Evolutionary conservation across 2,329 filamentous ascomycete species (phyloP).

Genomic region (Fusarium sp.): DNA sequence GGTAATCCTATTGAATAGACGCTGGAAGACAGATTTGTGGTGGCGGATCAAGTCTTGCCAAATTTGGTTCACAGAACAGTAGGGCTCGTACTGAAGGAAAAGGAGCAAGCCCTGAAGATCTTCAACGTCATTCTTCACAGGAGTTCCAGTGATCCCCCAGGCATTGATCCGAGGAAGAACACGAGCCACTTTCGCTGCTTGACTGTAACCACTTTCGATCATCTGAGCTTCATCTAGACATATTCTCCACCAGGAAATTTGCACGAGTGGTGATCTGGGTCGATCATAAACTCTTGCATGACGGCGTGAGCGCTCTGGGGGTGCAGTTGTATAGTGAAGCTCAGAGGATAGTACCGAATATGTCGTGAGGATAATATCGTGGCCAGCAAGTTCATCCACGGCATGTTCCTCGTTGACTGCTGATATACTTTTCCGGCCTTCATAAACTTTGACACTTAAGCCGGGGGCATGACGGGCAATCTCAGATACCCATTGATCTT

Average conservation of each 20-base stretch:
- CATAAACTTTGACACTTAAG: slow-evolving; percentile 68
- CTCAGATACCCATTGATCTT: slow-evolving; percentile 72
- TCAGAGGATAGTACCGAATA: slow-evolving; percentile 82
- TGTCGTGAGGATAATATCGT: slow-evolving; percentile 73
- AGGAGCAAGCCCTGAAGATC: slow-evolving; percentile 85
- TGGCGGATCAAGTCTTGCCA: slow-evolving; percentile 76
- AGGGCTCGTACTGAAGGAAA: slow-evolving; percentile 85
- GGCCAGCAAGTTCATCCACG: slow-evolving; percentile 59
- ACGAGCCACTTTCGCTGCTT: slow-evolving; percentile 83
- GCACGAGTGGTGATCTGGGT: slow-evolving; percentile 79
- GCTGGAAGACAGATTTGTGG: slow-evolving; percentile 73
- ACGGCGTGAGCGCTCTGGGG: slow-evolving; percentile 76
- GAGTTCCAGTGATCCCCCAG: slow-evolving; percentile 92
- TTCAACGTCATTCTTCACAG: slow-evolving; percentile 80
- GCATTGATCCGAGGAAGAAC: slow-evolving; percentile 86
- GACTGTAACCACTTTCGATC: slow-evolving; percentile 88
- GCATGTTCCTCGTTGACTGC: slow-evolving; percentile 55
- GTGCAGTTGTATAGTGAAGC: slow-evolving; percentile 78
- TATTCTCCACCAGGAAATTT: slow-evolving; percentile 89
- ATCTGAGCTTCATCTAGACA: slow-evolving; percentile 87
- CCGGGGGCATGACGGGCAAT: slow-evolving; percentile 68
- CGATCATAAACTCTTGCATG: slow-evolving; percentile 74
- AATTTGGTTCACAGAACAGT: slow-evolving; percentile 70
- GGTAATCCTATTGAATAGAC: slow-evolving; percentile 78
- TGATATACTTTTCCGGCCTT: slow-evolving; percentile 59